Base-by-base conservation (phyloP, 2,329 filamentous ascomycete genomes). In the Ascochyta fabae region DNA sequence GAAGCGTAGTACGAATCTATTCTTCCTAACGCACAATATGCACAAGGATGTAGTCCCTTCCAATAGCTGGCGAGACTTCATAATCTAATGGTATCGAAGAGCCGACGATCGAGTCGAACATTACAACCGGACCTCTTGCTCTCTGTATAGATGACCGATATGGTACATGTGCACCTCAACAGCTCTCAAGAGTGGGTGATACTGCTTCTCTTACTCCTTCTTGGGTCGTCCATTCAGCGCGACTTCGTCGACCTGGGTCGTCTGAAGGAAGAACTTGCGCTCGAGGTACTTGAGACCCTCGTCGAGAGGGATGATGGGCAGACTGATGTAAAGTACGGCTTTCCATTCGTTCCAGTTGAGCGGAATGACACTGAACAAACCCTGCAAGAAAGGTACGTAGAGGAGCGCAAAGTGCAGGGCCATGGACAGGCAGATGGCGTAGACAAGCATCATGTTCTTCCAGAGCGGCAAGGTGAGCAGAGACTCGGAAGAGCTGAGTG, bases 391-490 rank as follows among this genome's bases (percentile, higher is more conserved):
- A 0, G 96, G 95, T 2, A 88, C 89, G 79, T 99, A 99, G 34
- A 99, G 84, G 45, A 99, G 88, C 23, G 88, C 91, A 76, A 98
- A 97, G 82, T 99, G 95, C 53, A 99, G 84, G 1, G 86, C 87
- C 95, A 99, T 99, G 35, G 91, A 96, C 60, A 99, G 81, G 10
- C 85, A 83, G 72, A 99, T 96, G 60, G 95, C 96, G 69, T 96
- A 96, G 51, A 99, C 91, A 16, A 99, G 88, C 84, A 96, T 95
- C 89, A 96, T 95, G 80, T 99, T 99, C 73, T 94, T 87, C 94
- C 94, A 97, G n/a, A 99, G 82, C 9, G 93, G 94, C 60, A 99
- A 85, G 2, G 93, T 97, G 52, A 99, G 79, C 12, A 99, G 86
- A 15, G 91, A 96, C 78, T 99, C 95, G 76, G 91, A 96, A 0